Conservation (phyloP, 495 filamentous ascomycete genomes). For the Pseudevernia furfuracea region DNA sequence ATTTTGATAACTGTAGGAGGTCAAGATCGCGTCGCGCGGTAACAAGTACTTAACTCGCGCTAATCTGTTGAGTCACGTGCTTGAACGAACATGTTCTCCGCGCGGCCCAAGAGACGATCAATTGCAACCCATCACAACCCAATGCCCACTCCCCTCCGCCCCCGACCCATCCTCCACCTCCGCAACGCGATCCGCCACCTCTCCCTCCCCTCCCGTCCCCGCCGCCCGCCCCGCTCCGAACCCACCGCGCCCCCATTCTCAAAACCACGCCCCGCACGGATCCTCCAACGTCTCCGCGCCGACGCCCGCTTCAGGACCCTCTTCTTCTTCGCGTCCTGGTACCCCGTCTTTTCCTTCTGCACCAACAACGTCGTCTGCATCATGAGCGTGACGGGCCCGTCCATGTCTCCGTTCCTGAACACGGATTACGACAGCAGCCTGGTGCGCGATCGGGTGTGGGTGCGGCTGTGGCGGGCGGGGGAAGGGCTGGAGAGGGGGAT, state of each 20-base stretch:
- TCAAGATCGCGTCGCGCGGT: not conserved
- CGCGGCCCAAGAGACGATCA: not conserved
- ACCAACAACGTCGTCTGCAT: constrained; percentile 54
- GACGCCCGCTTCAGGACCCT: not conserved
- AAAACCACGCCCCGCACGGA: not conserved
- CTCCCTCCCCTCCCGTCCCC: not conserved
- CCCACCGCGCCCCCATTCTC: not conserved
- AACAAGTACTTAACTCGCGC: no score
- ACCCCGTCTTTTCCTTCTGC: constrained; percentile 42
- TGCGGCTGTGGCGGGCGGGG: constrained; percentile 38
- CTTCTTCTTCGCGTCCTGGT: not conserved
- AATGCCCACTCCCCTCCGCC: not conserved
- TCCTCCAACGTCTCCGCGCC: not conserved
- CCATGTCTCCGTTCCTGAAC: constrained; percentile 75
- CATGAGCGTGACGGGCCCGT: constrained; percentile 57
- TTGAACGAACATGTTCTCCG: no score
- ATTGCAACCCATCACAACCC: not conserved
- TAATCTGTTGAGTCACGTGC: not conserved
- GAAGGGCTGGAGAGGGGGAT: constrained; percentile 44
- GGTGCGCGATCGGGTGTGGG: constrained; percentile 41
- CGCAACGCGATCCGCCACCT: not conserved
- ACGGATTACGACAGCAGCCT: constrained; percentile 44
- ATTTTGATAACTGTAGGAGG: not conserved
- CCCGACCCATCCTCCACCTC: not conserved
- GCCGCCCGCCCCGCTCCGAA: not conserved